phyloP scores from a whole-genome alignment of 2,329 filamentous ascomycete genomes.

The Aureobasidium sp. region DNA sequence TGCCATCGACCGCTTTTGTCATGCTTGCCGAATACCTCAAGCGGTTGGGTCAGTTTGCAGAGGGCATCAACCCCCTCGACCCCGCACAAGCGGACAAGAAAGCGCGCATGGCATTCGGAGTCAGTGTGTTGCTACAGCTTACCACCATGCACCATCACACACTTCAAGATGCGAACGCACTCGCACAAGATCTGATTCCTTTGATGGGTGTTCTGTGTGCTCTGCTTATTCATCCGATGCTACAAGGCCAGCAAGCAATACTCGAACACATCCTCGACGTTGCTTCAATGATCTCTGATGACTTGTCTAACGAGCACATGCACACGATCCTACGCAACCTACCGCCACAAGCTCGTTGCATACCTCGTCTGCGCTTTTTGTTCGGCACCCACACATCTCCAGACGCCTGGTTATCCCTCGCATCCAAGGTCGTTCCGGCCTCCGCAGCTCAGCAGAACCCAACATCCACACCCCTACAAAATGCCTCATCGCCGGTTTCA shows the following conservation, averaged over 20 bases:
- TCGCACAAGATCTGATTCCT: neutral
- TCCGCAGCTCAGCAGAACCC: conserved; percentile 3
- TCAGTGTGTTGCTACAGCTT: conserved; percentile 32
- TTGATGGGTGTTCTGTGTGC: conserved; percentile 24
- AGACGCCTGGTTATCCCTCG: conserved; percentile 36
- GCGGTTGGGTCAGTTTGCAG: conserved; percentile 6
- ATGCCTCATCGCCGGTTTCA: neutral
- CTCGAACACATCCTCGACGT: conserved; percentile 37
- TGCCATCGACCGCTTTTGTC: neutral
- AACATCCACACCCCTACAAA: neutral
- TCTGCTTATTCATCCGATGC: conserved; percentile 29
- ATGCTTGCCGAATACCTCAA: conserved; percentile 6
- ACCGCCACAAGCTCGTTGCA: conserved; percentile 19
- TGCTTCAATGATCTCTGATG: conserved; percentile 33
- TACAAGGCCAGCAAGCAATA: conserved; percentile 28
- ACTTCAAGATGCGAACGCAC: conserved; percentile 5
- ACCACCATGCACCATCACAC: conserved; percentile 29
- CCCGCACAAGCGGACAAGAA: neutral
- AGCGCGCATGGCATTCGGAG: conserved; percentile 6
- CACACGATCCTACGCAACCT: conserved; percentile 22
- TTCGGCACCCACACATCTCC: conserved; percentile 27
- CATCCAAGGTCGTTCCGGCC: conserved; percentile 17
- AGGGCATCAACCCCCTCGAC: neutral
- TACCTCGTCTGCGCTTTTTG: conserved; percentile 32
- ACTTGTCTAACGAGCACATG: conserved; percentile 31